Evolutionary conservation across 305 asterid species (phyloP).

Genomic region (Galium porrigens): DNA sequence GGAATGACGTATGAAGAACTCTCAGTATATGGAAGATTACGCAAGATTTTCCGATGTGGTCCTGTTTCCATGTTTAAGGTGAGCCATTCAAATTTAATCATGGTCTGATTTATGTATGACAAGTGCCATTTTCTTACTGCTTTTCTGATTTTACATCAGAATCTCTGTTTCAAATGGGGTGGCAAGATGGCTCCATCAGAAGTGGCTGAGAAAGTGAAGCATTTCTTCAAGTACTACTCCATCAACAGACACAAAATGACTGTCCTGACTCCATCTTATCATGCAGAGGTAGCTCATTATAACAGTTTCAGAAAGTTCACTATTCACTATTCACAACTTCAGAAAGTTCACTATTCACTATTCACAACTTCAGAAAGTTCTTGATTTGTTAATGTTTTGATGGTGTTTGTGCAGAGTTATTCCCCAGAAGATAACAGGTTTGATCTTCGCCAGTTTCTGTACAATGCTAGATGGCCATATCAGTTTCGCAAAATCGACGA

Average conservation of each 20-base stretch:
- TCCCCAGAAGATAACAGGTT: conserved; percentile 86
- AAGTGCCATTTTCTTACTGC: not conserved
- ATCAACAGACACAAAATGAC: conserved; percentile 96
- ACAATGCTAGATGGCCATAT: conserved; percentile 74
- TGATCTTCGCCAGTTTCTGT: conserved; percentile 81
- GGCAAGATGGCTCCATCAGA: conserved; percentile 56
- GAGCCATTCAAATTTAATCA: not conserved
- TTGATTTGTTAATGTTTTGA: not conserved
- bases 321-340: not conserved
- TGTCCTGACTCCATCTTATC: conserved; percentile 79
- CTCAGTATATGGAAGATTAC: conserved; percentile 80
- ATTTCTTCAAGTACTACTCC: conserved; percentile 83
- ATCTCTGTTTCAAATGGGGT: conserved; percentile 91
- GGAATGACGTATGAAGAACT: conserved; percentile 97
- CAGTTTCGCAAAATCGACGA: conserved; percentile 74
- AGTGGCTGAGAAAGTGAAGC: conserved; percentile 71
- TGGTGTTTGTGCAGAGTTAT: conserved; percentile 46
- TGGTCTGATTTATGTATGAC: not conserved
- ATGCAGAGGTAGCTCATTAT: conserved; percentile 51
- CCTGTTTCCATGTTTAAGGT: conserved; percentile 99
- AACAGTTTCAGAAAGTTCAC: not conserved
- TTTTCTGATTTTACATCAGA: conserved; percentile 27
- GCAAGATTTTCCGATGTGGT: conserved; percentile 90
- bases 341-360: not conserved
- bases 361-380: not conserved